These are phyloP conservation scores for Zasmidium angulare DNA, from an alignment of 2,329 filamentous ascomycete genomes.

Conservation along the genomic window DNA sequence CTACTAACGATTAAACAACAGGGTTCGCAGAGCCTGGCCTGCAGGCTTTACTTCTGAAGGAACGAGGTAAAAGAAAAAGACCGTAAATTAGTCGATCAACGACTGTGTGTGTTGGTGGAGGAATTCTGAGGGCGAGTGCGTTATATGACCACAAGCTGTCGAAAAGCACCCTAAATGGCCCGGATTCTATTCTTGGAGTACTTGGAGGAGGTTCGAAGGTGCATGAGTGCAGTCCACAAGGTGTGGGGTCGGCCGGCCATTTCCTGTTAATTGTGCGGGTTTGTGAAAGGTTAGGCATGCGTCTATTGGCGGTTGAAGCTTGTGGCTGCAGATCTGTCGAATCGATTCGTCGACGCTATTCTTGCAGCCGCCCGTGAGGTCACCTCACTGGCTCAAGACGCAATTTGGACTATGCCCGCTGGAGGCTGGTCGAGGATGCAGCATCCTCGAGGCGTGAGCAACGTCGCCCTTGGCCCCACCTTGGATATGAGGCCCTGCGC, in stretches of 20 bases:
- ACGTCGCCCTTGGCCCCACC: constrained; percentile 3
- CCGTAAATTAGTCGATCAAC: constrained; percentile 50
- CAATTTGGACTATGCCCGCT: constrained; percentile 19
- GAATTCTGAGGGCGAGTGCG: constrained; percentile 40
- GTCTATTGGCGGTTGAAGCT: constrained; percentile 24
- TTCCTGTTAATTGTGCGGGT: constrained; percentile 26
- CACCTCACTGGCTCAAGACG: constrained; percentile 24
- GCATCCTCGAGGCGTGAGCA: constrained; percentile 5
- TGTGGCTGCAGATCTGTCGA: constrained; percentile 30
- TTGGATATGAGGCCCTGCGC: constrained; percentile 9
- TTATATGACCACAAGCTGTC: constrained; percentile 48
- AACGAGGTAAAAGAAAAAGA: constrained; percentile 34
- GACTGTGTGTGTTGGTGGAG: constrained; percentile 38
- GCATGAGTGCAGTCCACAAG: constrained; percentile 14
- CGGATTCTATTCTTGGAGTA: constrained; percentile 53
- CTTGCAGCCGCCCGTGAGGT: constrained; percentile 23
- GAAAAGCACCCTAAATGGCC: constrained; percentile 39
- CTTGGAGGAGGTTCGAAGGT: constrained; percentile 39
- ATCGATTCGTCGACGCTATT: constrained; percentile 23
- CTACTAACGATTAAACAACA: constrained; percentile 41
- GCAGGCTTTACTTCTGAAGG: constrained; percentile 43
- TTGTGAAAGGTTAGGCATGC: constrained; percentile 19
- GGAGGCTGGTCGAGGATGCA: constrained; percentile 15
- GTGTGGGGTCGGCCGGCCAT: constrained; percentile 23
- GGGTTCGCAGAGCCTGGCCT: constrained; percentile 48